Evolutionary conservation across 305 asterid genomes (phyloP).

Genomic region (Withania somnifera): DNA sequence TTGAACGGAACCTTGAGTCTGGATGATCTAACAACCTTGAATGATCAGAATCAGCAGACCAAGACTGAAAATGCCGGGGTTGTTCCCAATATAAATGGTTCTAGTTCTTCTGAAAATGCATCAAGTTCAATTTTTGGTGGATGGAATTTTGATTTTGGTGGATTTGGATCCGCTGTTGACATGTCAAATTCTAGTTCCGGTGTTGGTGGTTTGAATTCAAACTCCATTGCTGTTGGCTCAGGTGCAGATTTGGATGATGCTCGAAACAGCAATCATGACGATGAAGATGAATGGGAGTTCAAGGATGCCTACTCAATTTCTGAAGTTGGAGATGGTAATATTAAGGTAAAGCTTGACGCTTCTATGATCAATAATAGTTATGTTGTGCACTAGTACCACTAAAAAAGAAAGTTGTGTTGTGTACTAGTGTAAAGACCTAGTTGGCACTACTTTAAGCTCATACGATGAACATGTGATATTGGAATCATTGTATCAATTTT

Average conservation of each 20-base stretch:
- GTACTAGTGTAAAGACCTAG: not conserved
- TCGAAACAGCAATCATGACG: slow-evolving; percentile 19
- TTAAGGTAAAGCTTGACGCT: slow-evolving; percentile 26
- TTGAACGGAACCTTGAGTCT: not conserved
- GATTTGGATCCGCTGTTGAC: not conserved
- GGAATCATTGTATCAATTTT: not conserved
- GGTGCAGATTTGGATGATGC: slow-evolving; percentile 5
- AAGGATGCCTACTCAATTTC: slow-evolving; percentile 45
- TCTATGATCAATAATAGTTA: not conserved
- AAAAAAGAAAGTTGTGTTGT: not conserved
- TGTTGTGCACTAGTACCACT: not conserved
- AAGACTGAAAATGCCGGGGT: slow-evolving; percentile 13
- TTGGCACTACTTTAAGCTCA: slow-evolving; percentile 2
- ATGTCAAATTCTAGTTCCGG: slow-evolving; percentile 16
- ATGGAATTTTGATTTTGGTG: slow-evolving; percentile 11
- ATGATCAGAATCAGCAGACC: slow-evolving; percentile 23
- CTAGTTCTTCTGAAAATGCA: slow-evolving; percentile 6
- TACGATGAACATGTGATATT: slow-evolving; percentile 4
- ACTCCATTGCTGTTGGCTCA: slow-evolving; percentile 15
- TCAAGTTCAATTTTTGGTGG: not conserved
- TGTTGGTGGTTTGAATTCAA: slow-evolving; percentile 3
- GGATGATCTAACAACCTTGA: not conserved
- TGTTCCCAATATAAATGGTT: slow-evolving; percentile 12
- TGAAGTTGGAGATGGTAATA: slow-evolving; percentile 14
- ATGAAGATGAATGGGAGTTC: slow-evolving; percentile 60